Evolutionary conservation across 2,329 filamentous ascomycete genomes (phyloP).

Genomic region (Pseudopithomyces maydicus): DNA sequence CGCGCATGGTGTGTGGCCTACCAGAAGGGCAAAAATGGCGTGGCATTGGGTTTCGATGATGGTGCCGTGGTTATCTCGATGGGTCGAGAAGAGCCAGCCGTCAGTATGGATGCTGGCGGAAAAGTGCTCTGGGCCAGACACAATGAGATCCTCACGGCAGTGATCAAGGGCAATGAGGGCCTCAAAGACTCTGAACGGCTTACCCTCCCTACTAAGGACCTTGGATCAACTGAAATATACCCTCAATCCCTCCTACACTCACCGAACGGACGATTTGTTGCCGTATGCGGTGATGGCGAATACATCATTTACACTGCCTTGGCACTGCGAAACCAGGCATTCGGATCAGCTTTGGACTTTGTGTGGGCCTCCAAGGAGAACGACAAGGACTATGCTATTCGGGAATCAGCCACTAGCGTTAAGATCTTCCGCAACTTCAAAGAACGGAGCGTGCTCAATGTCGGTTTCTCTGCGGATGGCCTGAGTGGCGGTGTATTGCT

Average conservation of each 20-base stretch:
- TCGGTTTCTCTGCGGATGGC: slow-evolving; percentile 93
- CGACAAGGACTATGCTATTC: slow-evolving; percentile 97
- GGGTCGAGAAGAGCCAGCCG: slow-evolving; percentile 93
- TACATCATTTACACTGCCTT: slow-evolving; percentile 99
- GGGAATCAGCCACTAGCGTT: slow-evolving; percentile 90
- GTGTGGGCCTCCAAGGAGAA: slow-evolving; percentile 97
- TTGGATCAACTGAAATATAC: slow-evolving; percentile 95
- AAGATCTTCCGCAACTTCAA: slow-evolving; percentile 99
- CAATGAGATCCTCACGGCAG: slow-evolving; percentile 91
- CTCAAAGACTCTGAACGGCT: slow-evolving; percentile 90
- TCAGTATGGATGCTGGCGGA: slow-evolving; percentile 94
- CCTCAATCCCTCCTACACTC: slow-evolving; percentile 93
- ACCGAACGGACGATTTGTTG: slow-evolving; percentile 90
- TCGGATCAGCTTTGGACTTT: slow-evolving; percentile 93
- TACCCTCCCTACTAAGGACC: slow-evolving; percentile 85
- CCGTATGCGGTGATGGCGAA: slow-evolving; percentile 92
- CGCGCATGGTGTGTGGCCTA: slow-evolving; percentile 97
- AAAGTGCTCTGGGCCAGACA: slow-evolving; percentile 97
- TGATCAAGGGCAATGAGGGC: slow-evolving; percentile 90
- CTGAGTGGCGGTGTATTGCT: slow-evolving; percentile 86
- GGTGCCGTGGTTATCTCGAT: slow-evolving; percentile 97
- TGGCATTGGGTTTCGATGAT: slow-evolving; percentile 96
- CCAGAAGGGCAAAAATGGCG: slow-evolving; percentile 90
- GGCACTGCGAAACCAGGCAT: slow-evolving; percentile 96
- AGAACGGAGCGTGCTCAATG: slow-evolving; percentile 90